Percentiles rank a stretch among this genome's conserved stretches.
Evolutionary conservation across 2,329 filamentous ascomycete genomes (phyloP).

Genomic region (Colletotrichum tofieldiae): DNA sequence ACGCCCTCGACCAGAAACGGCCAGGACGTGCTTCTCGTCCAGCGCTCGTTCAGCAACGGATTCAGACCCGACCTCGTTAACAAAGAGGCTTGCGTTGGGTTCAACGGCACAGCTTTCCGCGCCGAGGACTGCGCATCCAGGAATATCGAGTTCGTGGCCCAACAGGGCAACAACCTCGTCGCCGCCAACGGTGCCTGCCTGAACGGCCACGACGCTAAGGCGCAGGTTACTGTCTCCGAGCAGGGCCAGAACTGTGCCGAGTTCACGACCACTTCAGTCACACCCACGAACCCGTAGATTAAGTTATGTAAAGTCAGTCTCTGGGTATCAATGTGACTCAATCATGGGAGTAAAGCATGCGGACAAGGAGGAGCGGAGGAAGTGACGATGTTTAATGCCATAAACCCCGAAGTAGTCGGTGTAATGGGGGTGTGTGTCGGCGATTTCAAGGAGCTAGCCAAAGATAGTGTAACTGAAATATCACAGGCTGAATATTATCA

Average conservation of each 20-base stretch:
- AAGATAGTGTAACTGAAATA: not conserved
- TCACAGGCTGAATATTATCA: too few relatives aligned
- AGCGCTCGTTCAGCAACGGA: constrained; percentile 55
- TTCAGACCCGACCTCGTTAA: constrained; percentile 57
- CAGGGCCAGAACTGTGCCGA: constrained; percentile 50
- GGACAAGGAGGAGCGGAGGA: not conserved
- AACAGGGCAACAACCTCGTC: constrained; percentile 49
- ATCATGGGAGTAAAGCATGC: too few relatives aligned
- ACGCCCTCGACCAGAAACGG: constrained; percentile 54
- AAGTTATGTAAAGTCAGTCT: not conserved
- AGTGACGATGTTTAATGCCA: not conserved
- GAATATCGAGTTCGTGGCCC: constrained; percentile 47
- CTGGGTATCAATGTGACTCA: too few relatives aligned
- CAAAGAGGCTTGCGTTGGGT: constrained; percentile 56
- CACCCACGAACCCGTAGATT: constrained; percentile 40
- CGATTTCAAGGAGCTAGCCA: not conserved
- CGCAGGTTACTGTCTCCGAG: constrained; percentile 51
- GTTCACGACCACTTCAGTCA: constrained; percentile 51
- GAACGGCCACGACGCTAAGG: constrained; percentile 52
- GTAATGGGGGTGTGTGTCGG: not conserved
- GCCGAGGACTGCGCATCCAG: constrained; percentile 54
- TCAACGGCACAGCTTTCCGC: constrained; percentile 56
- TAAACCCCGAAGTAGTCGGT: not conserved
- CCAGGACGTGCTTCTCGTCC: constrained; percentile 53
- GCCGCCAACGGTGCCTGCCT: constrained; percentile 52